Conservation (phyloP, 495 filamentous ascomycete genomes). For the Xylaria grammica region DNA sequence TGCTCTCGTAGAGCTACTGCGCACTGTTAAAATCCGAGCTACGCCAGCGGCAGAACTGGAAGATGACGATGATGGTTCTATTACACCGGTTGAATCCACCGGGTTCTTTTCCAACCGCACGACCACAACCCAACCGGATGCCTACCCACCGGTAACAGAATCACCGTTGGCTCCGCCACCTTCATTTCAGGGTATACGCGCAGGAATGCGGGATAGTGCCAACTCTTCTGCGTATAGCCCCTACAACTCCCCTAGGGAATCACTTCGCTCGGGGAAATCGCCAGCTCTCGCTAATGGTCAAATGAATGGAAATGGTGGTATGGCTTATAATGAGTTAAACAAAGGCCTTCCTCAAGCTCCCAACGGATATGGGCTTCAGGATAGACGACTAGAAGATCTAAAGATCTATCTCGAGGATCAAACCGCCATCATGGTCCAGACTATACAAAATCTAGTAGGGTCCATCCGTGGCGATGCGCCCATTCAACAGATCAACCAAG, state of each 20-base stretch:
- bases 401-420: constrained; percentile 85
- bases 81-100: constrained; percentile 58
- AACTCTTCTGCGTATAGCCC: constrained; percentile 63
- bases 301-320: constrained; percentile 33
- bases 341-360: constrained; percentile 43
- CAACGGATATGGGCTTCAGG: constrained; percentile 39
- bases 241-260: constrained; percentile 58
- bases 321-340: constrained; percentile 40
- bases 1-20: constrained; percentile 82
- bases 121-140: constrained; percentile 42
- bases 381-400: constrained; percentile 70
- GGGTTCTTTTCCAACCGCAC: constrained; percentile 58
- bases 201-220: constrained; percentile 45
- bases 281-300: constrained; percentile 35
- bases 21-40: constrained; percentile 79
- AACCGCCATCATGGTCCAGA: constrained; percentile 77
- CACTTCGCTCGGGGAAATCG: constrained; percentile 20
- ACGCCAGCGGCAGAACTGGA: constrained; percentile 76
- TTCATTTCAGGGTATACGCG: constrained; percentile 55
- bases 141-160: constrained; percentile 30
- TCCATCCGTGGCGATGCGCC: constrained; percentile 74
- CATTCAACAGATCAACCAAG: constrained; percentile 67
- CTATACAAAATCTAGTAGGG: constrained; percentile 80
- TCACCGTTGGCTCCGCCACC: constrained; percentile 47
- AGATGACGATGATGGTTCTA: constrained; percentile 70